These are phyloP conservation scores for Starmerella sirachaensis DNA, from an alignment of 805 yeast species.

Conservation along the genomic window DNA sequence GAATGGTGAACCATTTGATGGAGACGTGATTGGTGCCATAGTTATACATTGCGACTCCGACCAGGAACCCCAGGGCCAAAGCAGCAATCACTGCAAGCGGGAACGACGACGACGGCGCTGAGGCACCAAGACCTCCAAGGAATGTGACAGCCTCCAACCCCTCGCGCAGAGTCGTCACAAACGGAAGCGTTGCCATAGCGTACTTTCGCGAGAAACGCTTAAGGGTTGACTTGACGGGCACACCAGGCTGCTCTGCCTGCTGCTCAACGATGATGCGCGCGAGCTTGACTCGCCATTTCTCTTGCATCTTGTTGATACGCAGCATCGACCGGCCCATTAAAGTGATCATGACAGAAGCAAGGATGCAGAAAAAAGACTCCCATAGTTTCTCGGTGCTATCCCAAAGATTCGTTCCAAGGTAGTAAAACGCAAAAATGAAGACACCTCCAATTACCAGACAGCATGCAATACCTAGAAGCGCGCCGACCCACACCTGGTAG, in stretches of 20 bases:
- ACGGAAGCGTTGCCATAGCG: slow-evolving; percentile 65
- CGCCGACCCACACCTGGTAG: slow-evolving; percentile 75
- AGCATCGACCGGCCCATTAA: slow-evolving; percentile 77
- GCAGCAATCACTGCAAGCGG: slow-evolving; percentile 55
- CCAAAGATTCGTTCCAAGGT: slow-evolving; percentile 78
- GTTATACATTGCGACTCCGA: slow-evolving; percentile 58
- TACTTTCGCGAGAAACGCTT: slow-evolving; percentile 35
- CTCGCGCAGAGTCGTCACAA: slow-evolving; percentile 76
- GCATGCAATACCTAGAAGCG: slow-evolving; percentile 52
- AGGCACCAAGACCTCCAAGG: slow-evolving; percentile 76
- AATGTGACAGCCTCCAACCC: slow-evolving; percentile 88
- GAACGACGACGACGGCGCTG: slow-evolving; percentile 52
- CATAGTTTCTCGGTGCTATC: slow-evolving; percentile 75
- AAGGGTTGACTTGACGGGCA: slow-evolving; percentile 3
- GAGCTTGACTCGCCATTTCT: slow-evolving; percentile 62
- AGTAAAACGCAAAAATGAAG: slow-evolving; percentile 58
- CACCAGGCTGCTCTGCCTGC: background rate
- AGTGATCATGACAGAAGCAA: slow-evolving; percentile 70
- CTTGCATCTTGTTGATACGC: slow-evolving; percentile 67
- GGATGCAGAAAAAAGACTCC: slow-evolving; percentile 72
- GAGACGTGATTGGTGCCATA: slow-evolving; percentile 66
- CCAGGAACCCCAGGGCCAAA: slow-evolving; percentile 42
- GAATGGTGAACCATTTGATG: slow-evolving; percentile 58
- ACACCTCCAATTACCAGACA: slow-evolving; percentile 64
- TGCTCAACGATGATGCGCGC: slow-evolving; percentile 31